A percentile compares a stretch with the other conserved stretches of the same genome.
These are phyloP conservation scores for Wickerhamomyces queroliae DNA, from an alignment of 805 yeast genomes.

Conservation along the genomic window DNA sequence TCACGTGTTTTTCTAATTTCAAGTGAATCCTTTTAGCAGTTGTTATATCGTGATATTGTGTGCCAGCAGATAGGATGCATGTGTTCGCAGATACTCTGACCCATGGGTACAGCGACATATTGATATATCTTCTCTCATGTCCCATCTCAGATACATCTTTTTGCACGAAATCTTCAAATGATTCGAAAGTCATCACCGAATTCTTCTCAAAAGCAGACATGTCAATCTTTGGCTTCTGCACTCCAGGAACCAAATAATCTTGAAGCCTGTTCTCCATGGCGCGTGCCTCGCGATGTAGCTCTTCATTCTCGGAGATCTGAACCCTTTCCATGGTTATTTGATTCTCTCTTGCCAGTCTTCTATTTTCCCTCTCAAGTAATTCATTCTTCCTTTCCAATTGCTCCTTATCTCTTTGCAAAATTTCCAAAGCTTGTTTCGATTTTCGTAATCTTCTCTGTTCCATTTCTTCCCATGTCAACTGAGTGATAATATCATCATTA, in stretches of 20 bases:
- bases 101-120: conserved; percentile 29
- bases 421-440: too few relatives aligned
- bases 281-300: conserved; percentile 1
- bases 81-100: conserved; percentile 22
- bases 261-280: conserved; percentile 5
- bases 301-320: too few relatives aligned
- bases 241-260: conserved; percentile 2
- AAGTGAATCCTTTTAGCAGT: conserved; percentile 18
- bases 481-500: conserved; percentile 19
- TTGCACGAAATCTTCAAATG: conserved; percentile 28
- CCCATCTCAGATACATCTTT: conserved; percentile 1
- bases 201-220: conserved; percentile 19
- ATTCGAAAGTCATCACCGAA: conserved; percentile 26
- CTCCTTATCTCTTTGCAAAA: too few relatives aligned
- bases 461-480: conserved; percentile 27
- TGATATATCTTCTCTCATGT: conserved; percentile 4
- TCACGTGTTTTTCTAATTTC: conserved; percentile 16
- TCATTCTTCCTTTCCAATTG: too few relatives aligned
- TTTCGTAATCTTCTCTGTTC: conserved; percentile 16
- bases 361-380: too few relatives aligned
- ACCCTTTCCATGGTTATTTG: too few relatives aligned
- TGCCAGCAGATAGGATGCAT: conserved; percentile 27
- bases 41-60: conserved; percentile 2
- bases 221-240: conserved; percentile 12
- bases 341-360: conserved; percentile 6